Evolutionary conservation across 345 rosid species (phyloP), one percentile per base, ranked within the genome.

Genomic region (Gossypium arboreum): DNA sequence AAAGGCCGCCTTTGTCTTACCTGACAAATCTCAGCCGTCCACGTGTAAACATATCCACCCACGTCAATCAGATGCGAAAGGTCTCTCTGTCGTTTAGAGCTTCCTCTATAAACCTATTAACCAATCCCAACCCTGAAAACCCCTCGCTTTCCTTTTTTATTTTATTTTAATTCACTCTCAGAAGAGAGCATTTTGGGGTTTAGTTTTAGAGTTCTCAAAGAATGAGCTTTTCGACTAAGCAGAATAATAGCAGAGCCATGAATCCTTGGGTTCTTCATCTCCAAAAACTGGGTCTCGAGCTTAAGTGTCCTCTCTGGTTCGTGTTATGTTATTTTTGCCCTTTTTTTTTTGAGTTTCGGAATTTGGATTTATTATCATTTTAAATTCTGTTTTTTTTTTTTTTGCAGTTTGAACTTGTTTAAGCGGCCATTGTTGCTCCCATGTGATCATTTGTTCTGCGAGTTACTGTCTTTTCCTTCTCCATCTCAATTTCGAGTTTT

Each of bases 281-380:
- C 55, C 94, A 91, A 78, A 94, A 92, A 70, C 79, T 94, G 73
- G 91, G 79, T 62, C 91, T 94, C 20, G 97, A 94, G 76, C 97
- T 92, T 79, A 92, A 91, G 52, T 94, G 98, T 68, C 92, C 97
- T 67, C 86, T 89, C 73, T 94, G 98, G 98, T 94, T 79, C 17
- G 88, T 80, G 8, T 66, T 45, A 18, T 54, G 11, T 10, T 45
- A 4, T 18, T 54, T 3, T 4, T 15, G 18, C 9, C n/a, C 2
- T 8, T 22, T 59, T 13, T 59, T 22, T 20, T 68, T 27, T 13
- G 16, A 50, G 13, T 22, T 9, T 12, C 2, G 43, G 13, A 43
- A 17, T 71, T 60, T 34, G 9, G 0, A 24, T 25, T 16, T 25
- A 11, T 22, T n/a, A 1, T 47, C 16, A 2, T 48, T 45, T 48